Evolutionary conservation across 148 eudicot genomes (phyloP), one percentile per base, ranked within the genome.

Genomic region (Cornus controversa): DNA sequence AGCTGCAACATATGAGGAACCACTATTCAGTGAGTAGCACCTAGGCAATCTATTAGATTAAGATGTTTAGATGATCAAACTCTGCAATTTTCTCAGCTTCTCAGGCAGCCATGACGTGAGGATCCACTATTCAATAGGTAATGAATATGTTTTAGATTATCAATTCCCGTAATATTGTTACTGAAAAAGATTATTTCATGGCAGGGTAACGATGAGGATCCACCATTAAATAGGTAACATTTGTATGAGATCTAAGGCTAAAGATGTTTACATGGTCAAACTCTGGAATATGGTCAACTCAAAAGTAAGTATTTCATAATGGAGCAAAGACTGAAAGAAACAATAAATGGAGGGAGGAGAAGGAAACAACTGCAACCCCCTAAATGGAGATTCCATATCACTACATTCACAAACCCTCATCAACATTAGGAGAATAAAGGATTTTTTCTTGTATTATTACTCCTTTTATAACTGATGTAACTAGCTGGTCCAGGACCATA

Each of bases 61-160:
- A 18, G 13, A n/a, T 37, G 27, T 36, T 62, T 60, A 74, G 29
- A 37, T 60, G n/a, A 36, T 15, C 69, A 24, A 10, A 74, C 6
- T 65, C 8, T 24, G 9, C n/a, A 75, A 64, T 75, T 2, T 36
- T 8, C 29, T 58, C 42, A 40, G 45, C 45, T 40, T 40, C 45
- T 40, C 45, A 40, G 8, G 10, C 7, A 40, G 4, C 37, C 37
- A 2, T 36, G 37, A 36, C 4, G 37, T 36, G 6, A 36, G 24
- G 42, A 11, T 34, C 40, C 70, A 29, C 36, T 18, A 54, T 53
- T 40, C 45, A 50, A 45, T n/a, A n/a, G 45, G 31, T 27, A 79
- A 73, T 16, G 78, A 75, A 69, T 36, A 58, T 42, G 18, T 47
- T 70, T 23, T 10, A 60, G 29, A 60, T n/a, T 53, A 57, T 34